Evolutionary conservation across 768 basidiomycete genomes (phyloP), one percentile per base, ranked within the genome.

Genomic region (Rhodotorula diobovata): DNA sequence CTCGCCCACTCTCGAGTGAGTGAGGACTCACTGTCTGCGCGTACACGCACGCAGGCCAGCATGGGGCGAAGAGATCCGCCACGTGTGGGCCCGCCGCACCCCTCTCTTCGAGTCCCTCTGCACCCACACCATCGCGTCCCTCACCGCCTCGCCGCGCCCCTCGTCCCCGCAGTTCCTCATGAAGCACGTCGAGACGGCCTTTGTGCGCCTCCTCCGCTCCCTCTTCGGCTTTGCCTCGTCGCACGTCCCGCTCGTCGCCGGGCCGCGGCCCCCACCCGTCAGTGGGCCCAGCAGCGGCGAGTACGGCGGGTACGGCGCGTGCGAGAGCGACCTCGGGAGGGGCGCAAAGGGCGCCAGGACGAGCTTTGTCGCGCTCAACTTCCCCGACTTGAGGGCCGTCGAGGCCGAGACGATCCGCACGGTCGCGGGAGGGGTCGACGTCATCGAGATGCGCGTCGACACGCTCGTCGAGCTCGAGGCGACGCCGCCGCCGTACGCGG

Each of bases 401-500:
- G 39, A 48, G n/a, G 68, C 41, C 9, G 72, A 66, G 20, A 69
- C 70, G 37, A 66, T 72, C 85, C 85, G 0, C 25, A 62, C 58
- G 8, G 75, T 71, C 15, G 66, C 72, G 10, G 83, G 85, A 15
- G 95, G 95, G 8, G 90, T 88, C 5, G 93, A 97, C 77, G 93
- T 93, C 0, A 81, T 97, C 62, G 95, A 99, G 80, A 79, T 98
- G 37, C 87, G 95, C 20, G 93, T 93, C 28, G 95, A 99, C 53
- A 66, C 72, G 43, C 62, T 77, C 50, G 76, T 68, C 45, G 68
- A 73, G 46, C n/a, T 66, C 41, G 60, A 62, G 32, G 20, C 67
- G 21, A 32, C 53, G 1, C 63, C 68, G 41, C 43, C 54, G 12
- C n/a, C n/a, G n/a, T n/a, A n/a, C n/a, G n/a, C n/a, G n/a, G n/a